Evolutionary conservation across 176 grass and related monocot genomes (phyloP), one percentile per base, ranked within the genome.

Genomic region (Alopecurus myosuroides): DNA sequence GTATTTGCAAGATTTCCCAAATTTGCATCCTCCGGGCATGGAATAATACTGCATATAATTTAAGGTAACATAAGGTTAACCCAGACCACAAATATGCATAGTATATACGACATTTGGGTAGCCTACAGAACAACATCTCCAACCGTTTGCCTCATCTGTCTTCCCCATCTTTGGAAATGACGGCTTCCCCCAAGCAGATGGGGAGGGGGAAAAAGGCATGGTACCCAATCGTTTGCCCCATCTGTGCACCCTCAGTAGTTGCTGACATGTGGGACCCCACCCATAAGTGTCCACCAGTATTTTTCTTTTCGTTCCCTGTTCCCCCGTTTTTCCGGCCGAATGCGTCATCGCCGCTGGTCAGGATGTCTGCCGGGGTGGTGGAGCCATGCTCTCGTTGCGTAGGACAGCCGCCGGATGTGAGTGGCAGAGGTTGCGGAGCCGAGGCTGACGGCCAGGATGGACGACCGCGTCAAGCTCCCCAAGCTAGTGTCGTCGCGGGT

Each of bases 1-100:
- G 85, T 92, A 97, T 78, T 90, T 94, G 74, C 97, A 99, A 31
- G 88, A 79, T 81, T 90, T 89, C 5, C 97, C 97, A 83, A 82
- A 99, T 86, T 99, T 99, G 55, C 97, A 99, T 49, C 94, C 97
- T 81, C 91, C 93, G 1, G 91, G 88, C 62, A 77, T 92, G 77
- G 78, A 85, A 87, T 88, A 92, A 80, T 89, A 99, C 97, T 99
- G 88, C 37, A 69, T 33, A 70, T 80, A 64, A 33, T 60, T 61
- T 69, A 31, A 76, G 57, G 80, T 88, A 88, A 40, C 9, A 86
- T 36, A 51, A 1, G 13, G 17, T 22, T 74, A 26, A 74, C 28
- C 42, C 45, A 50, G 0, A 33, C 71, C 28, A 74, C 42, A 74
- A 74, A 30, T 74, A 74, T 74, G 70, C 42, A 48, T 44, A 48